Evolutionary conservation across 129 eudicot species (phyloP).

Genomic region (Centrapalus pauciflorus): DNA sequence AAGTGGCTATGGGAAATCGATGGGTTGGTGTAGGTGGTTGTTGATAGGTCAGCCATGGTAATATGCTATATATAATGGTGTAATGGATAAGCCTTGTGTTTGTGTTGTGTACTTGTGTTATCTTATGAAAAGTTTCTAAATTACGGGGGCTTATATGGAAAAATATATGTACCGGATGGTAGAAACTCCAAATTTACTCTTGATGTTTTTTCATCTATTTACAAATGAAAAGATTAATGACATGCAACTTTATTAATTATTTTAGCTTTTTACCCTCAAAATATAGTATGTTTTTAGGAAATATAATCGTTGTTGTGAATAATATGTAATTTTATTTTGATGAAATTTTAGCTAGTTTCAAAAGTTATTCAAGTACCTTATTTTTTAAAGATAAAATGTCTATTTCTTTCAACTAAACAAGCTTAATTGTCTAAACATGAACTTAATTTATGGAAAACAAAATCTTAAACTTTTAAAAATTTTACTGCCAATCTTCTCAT

Average conservation of each 20-base stretch:
- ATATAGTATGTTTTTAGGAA: too few relatives aligned
- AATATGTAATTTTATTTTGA: not conserved
- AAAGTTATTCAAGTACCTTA: too few relatives aligned
- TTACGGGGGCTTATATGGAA: not conserved
- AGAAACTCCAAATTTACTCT: conserved; percentile 1
- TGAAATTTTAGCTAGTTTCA: not conserved
- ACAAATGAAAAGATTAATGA: not conserved
- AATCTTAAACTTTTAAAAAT: too few relatives aligned
- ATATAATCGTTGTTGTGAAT: too few relatives aligned
- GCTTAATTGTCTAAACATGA: too few relatives aligned
- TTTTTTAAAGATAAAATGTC: too few relatives aligned
- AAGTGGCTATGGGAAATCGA: conserved; percentile 20
- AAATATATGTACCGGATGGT: not conserved
- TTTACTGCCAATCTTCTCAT: too few relatives aligned
- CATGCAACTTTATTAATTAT: conserved; percentile 15
- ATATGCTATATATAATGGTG: conserved; percentile 45
- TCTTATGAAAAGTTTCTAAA: not conserved
- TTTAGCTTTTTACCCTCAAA: not conserved
- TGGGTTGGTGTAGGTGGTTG: conserved; percentile 34
- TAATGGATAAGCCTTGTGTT: conserved; percentile 39
- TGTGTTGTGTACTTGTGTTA: too few relatives aligned
- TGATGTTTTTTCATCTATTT: not conserved
- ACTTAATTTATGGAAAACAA: too few relatives aligned
- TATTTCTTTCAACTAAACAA: too few relatives aligned
- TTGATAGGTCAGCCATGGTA: conserved; percentile 23